These are phyloP conservation scores for Ceratocystis lukuohia DNA, from an alignment of 2,329 filamentous ascomycete genomes.

Conservation along the genomic window DNA sequence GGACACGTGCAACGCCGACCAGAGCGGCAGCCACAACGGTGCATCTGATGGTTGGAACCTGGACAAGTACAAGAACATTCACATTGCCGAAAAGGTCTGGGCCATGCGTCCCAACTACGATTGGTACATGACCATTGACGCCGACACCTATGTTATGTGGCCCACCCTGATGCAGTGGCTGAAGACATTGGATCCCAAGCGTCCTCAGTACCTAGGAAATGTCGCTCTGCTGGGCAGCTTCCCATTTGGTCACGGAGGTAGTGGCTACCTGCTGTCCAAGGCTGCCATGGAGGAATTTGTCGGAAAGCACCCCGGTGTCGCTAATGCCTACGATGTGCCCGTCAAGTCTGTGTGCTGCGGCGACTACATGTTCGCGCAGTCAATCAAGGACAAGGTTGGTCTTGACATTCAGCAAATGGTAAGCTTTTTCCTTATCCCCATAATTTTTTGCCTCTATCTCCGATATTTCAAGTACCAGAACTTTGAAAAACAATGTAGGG, in stretches of 20 bases:
- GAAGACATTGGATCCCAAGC: slow-evolving; percentile 29
- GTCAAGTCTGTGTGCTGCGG: slow-evolving; percentile 36
- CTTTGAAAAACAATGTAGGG: not conserved
- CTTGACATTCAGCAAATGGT: slow-evolving; percentile 32
- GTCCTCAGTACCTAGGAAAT: slow-evolving; percentile 39
- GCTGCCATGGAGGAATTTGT: slow-evolving; percentile 38
- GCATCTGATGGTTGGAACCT: slow-evolving; percentile 36
- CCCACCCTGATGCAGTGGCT: slow-evolving; percentile 39
- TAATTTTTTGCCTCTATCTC: not conserved
- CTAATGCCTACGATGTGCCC: slow-evolving; percentile 33
- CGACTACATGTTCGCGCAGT: slow-evolving; percentile 36
- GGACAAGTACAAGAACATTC: slow-evolving; percentile 50
- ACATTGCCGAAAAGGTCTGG: slow-evolving; percentile 44
- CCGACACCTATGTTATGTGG: slow-evolving; percentile 45
- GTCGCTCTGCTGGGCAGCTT: slow-evolving; percentile 31
- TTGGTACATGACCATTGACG: slow-evolving; percentile 48
- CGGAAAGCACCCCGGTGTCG: slow-evolving; percentile 31
- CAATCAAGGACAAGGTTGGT: slow-evolving; percentile 33
- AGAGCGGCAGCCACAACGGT: slow-evolving; percentile 22
- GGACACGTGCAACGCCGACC: slow-evolving; percentile 31
- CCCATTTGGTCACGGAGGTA: slow-evolving; percentile 43
- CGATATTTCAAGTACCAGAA: not conserved
- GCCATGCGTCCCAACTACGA: slow-evolving; percentile 37
- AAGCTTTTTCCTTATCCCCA: slow-evolving; percentile 23
- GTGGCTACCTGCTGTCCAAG: slow-evolving; percentile 40